These are phyloP conservation scores for Fagopyrum esculentum DNA, from an alignment of 148 eudicot genomes.

Conservation along the genomic window DNA sequence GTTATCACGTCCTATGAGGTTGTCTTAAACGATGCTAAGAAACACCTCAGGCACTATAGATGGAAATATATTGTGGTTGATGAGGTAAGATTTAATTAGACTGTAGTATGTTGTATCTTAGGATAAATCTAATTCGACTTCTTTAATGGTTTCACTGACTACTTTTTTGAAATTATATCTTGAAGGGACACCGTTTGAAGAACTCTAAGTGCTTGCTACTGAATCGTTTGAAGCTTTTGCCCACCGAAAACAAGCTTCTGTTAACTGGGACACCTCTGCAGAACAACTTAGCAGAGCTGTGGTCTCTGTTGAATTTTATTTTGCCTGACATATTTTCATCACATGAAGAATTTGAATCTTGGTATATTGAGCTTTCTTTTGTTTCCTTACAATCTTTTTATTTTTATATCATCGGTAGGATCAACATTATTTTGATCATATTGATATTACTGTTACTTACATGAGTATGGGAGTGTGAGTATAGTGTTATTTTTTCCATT, in stretches of 20 bases:
- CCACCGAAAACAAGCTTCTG: conserved; percentile 80
- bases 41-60: conserved; percentile 58
- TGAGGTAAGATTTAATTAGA: conserved; percentile 44
- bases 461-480: neutral
- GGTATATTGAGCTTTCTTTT: conserved; percentile 27
- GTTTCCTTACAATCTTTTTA: neutral
- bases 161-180: conserved; percentile 3
- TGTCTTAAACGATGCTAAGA: conserved; percentile 65
- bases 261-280: conserved; percentile 98
- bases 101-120: neutral
- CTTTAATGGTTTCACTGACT: neutral
- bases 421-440: neutral
- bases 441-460: neutral
- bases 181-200: conserved; percentile 90
- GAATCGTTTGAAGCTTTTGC: conserved; percentile 59
- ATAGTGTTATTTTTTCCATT: neutral
- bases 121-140: neutral
- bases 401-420: neutral
- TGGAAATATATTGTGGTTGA: conserved; percentile 98
- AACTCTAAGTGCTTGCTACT: conserved; percentile 76
- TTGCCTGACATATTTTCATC: conserved; percentile 95
- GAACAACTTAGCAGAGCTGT: conserved; percentile 94
- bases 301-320: conserved; percentile 94
- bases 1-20: conserved; percentile 89
- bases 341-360: conserved; percentile 90